Base-by-base conservation (phyloP, 2,329 filamentous ascomycete species). In the Arthrobotrys pseudoclavata region DNA sequence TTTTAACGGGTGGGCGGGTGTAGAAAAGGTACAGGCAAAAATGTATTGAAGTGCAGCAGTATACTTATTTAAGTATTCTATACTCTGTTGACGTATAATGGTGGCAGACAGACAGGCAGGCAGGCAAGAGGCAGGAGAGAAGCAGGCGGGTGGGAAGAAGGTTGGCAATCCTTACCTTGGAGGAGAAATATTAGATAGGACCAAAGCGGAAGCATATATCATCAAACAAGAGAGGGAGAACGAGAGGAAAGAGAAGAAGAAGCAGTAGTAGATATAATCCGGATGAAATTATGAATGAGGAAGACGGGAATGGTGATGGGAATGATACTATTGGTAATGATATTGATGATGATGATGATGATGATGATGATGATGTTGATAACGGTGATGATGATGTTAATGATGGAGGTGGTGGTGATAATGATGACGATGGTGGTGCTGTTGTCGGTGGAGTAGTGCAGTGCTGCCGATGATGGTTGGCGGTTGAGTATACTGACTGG, bases 181-280 rank as follows among this genome's bases (percentile, higher is more conserved):
- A 63, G 48, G 45, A 64, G 34, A 69, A 76, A 64, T 60, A 64
- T 47, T 48, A 50, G 48, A 48, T 64, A 42, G 47, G 71, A 69
- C 64, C 48, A 64, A 64, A 61, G 48, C 71, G 71, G 64, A 66
- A 76, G 71, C 66, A 76, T 69, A 76, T 69, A 76, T 66, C 71
- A 69, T 64, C 57, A 69, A 60, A 45, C 63, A 50, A 60, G 48
- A 48, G 48, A 61, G 18, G 50, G 26, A 47, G 42, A 45, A 48
- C 7, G 26, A 40, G 40, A 34, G 40, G 31, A 62, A 15, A 29
- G 13, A 12, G 18, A 26, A 15, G 34, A 7, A 34, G 31, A 34
- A 34, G 31, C 7, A 9, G 31, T 10, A 34, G 31, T 34, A 5
- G 31, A 45, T 50, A 50, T 31, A 53, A 53, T 31, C 26, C 50